Conservation (phyloP, 2,329 filamentous ascomycete genomes). For the Rutstroemia sp. region DNA sequence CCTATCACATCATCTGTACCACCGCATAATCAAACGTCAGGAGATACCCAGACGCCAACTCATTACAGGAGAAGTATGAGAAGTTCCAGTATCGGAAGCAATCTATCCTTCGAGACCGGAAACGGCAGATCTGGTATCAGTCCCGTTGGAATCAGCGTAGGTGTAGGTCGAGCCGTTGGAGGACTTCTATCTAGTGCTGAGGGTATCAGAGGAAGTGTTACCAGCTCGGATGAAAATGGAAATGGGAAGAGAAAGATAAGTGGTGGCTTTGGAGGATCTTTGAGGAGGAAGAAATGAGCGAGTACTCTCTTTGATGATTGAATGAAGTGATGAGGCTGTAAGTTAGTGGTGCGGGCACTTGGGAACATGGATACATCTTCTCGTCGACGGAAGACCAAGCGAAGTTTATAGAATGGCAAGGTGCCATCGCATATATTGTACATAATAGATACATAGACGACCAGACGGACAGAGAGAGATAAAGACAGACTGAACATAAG, state of each 20-base stretch:
- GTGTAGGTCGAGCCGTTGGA: neutral
- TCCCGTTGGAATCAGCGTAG: neutral
- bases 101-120: neutral
- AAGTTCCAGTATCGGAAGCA: neutral
- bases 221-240: neutral
- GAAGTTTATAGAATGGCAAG: too few species aligned
- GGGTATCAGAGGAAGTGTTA: neutral
- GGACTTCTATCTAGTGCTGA: neutral
- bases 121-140: neutral
- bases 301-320: neutral
- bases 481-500: too few species aligned
- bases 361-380: too few species aligned
- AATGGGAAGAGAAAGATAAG: neutral
- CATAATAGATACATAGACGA: too few species aligned
- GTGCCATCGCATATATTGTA: too few species aligned
- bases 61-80: neutral
- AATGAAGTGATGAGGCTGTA: neutral
- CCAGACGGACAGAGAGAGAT: too few species aligned
- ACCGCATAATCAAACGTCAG: neutral
- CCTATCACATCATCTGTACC: neutral
- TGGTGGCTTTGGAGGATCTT: neutral
- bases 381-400: too few species aligned
- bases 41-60: neutral
- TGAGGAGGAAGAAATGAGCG: neutral
- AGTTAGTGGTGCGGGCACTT: neutral